These are phyloP conservation scores for Selenicereus undatus DNA, from an alignment of 148 eudicot genomes.

Conservation along the genomic window DNA sequence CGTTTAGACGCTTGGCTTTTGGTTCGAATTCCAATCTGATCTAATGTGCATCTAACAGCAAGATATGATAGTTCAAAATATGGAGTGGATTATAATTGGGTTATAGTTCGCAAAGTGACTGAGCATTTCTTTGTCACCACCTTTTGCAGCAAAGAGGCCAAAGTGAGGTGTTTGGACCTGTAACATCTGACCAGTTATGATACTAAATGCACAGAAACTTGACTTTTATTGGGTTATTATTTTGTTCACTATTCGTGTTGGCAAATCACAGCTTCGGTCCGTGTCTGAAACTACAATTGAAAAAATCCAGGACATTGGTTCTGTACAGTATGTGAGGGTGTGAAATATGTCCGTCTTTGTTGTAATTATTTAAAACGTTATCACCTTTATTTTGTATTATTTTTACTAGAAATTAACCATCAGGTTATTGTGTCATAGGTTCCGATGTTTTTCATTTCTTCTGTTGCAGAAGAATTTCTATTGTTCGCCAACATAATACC, in stretches of 20 bases:
- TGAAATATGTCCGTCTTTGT: conserved; percentile 2
- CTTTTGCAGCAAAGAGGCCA: not conserved
- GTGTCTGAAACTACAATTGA: not conserved
- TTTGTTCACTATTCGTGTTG: not conserved
- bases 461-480: conserved; percentile 77
- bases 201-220: not conserved
- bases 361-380: too few species aligned
- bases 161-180: not conserved
- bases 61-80: not conserved
- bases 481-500: conserved; percentile 67
- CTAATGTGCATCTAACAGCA: not conserved
- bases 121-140: not conserved
- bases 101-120: not conserved
- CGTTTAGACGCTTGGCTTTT: not conserved
- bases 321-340: not conserved
- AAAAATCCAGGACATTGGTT: not conserved
- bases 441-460: conserved; percentile 69
- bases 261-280: not conserved
- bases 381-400: not conserved
- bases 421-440: conserved; percentile 38
- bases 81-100: not conserved
- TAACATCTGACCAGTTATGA: not conserved
- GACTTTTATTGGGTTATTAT: not conserved
- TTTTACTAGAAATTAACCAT: conserved; percentile 6
- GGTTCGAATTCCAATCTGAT: not conserved